A percentile compares a stretch with the other conserved stretches of the same genome.
Conservation (phyloP, 1,139 yeast genomes). For the Hyphopichia fennica region DNA sequence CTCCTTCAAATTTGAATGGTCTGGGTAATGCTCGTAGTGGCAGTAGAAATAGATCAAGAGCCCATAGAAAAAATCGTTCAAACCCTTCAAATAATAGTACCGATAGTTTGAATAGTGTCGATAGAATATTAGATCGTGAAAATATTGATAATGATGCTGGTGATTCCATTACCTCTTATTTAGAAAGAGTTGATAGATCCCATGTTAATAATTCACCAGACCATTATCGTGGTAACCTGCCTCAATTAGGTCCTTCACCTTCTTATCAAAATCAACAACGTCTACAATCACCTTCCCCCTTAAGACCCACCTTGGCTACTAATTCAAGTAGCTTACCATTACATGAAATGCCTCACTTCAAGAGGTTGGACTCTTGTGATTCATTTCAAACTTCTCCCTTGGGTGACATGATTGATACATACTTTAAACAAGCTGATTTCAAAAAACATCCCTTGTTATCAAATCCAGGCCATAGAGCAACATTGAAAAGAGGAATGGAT, state of each 20-base stretch:
- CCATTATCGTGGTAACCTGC: neutral
- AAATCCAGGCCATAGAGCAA: conserved; percentile 9
- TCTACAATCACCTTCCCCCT: conserved; percentile 1
- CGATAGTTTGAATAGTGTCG: neutral
- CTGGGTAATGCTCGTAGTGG: neutral
- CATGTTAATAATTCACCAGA: neutral
- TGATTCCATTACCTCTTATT: neutral
- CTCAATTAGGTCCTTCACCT: neutral
- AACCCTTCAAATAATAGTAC: neutral
- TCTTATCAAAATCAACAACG: neutral
- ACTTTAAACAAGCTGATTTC: conserved; percentile 2
- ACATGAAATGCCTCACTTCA: conserved; percentile 1
- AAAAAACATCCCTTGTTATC: conserved; percentile 11
- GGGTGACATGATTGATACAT: neutral
- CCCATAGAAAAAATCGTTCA: neutral
- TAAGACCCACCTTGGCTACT: neutral
- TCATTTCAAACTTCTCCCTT: neutral
- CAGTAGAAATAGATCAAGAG: neutral
- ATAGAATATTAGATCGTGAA: neutral
- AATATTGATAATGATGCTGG: neutral
- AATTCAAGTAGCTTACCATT: neutral
- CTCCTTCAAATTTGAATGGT: neutral
- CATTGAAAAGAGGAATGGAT: conserved; percentile 14
- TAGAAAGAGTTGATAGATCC: neutral
- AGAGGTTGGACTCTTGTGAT: neutral